These are phyloP conservation scores for Elsinoe fawcettii DNA, from an alignment of 2,329 filamentous ascomycete genomes.

Conservation along the genomic window DNA sequence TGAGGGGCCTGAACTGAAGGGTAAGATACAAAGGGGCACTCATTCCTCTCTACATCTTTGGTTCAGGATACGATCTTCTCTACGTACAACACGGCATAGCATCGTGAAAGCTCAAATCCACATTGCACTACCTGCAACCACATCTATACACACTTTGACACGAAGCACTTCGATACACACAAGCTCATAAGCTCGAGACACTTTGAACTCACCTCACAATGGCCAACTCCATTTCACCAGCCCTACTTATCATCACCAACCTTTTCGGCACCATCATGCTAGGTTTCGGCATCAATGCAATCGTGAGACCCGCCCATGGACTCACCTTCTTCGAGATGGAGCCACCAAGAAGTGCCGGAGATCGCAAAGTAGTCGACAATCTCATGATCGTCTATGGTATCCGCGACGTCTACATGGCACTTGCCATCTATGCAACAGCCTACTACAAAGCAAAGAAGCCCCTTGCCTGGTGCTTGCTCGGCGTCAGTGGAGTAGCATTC, in stretches of 20 bases:
- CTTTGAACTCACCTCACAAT: not conserved
- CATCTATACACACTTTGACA: too few species aligned
- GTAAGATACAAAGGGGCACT: not conserved
- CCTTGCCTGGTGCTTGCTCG: constrained; percentile 38
- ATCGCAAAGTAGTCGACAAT: constrained; percentile 36
- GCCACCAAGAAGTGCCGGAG: constrained; percentile 23
- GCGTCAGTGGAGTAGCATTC: constrained; percentile 35
- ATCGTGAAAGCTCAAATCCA: not conserved
- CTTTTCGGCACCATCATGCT: constrained; percentile 27
- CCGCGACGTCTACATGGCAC: constrained; percentile 45
- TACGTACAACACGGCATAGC: not conserved
- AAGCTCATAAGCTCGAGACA: not conserved
- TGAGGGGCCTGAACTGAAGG: not conserved
- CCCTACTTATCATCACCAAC: not conserved
- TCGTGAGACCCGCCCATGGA: constrained; percentile 30
- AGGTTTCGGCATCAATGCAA: constrained; percentile 35
- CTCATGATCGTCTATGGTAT: constrained; percentile 43
- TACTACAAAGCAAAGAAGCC: constrained; percentile 34
- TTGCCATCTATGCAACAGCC: constrained; percentile 32
- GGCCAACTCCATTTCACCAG: not conserved
- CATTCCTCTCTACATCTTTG: not conserved
- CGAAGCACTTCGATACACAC: not conserved
- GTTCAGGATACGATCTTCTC: too few species aligned
- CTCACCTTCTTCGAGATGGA: constrained; percentile 34
- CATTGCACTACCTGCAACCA: not conserved